Evolutionary conservation across 1,284 basidiomycete species (phyloP).

Genomic region (Amylostereum chailletii): DNA sequence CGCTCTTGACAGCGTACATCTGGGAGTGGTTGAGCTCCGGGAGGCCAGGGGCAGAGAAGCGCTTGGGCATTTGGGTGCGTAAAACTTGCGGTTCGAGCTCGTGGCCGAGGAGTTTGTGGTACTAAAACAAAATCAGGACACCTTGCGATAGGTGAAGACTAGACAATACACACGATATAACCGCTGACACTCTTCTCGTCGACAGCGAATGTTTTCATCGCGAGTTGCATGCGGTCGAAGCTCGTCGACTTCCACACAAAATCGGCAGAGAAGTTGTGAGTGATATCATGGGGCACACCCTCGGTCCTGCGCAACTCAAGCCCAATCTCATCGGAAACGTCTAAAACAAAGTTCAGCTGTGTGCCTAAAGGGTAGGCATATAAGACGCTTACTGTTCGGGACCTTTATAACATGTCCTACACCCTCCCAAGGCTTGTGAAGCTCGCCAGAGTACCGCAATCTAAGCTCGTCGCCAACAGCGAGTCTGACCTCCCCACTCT

Average conservation of each 20-base stretch:
- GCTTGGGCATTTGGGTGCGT: slow-evolving; percentile 90
- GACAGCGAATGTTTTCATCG: slow-evolving; percentile 99
- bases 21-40: slow-evolving; percentile 99
- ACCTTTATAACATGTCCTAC: slow-evolving; percentile 98
- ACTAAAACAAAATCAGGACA: slow-evolving; percentile 38
- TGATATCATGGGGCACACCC: slow-evolving; percentile 92
- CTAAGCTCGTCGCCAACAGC: slow-evolving; percentile 96
- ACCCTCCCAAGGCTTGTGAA: slow-evolving; percentile 93
- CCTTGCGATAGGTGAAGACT: slow-evolving; percentile 2
- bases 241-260: slow-evolving; percentile 99
- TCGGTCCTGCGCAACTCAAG: slow-evolving; percentile 88
- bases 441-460: slow-evolving; percentile 81
- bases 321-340: slow-evolving; percentile 96
- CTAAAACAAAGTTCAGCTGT: slow-evolving; percentile 33
- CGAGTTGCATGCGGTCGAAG: slow-evolving; percentile 98
- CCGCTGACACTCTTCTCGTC: slow-evolving; percentile 99
- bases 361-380: background rate
- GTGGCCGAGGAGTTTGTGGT: slow-evolving; percentile 96
- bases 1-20: slow-evolving; percentile 98
- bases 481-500: slow-evolving; percentile 94
- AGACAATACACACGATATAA: slow-evolving; percentile 70
- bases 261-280: slow-evolving; percentile 91
- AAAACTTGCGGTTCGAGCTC: slow-evolving; percentile 89
- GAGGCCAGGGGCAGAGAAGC: slow-evolving; percentile 93
- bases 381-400: slow-evolving; percentile 77